Evolutionary conservation across 345 rosid genomes (phyloP).

Genomic region (Citrus glauca): DNA sequence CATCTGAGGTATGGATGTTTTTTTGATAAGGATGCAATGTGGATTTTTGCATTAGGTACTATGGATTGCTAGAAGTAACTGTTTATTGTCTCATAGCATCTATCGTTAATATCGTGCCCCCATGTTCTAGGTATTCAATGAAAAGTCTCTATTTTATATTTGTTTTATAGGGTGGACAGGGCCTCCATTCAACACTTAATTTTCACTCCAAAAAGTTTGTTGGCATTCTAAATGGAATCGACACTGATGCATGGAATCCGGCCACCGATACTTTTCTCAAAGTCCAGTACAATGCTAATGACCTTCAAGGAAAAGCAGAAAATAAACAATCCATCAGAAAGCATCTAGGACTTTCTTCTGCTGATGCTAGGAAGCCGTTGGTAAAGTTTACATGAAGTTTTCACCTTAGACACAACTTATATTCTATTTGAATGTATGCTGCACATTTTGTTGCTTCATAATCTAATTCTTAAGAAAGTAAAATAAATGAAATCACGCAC

Average conservation of each 20-base stretch:
- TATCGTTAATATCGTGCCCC: not conserved
- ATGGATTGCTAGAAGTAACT: not conserved
- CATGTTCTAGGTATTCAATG: not conserved
- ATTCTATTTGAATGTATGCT: not conserved
- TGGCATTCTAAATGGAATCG: slow-evolving; percentile 93
- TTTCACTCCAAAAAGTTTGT: slow-evolving; percentile 78
- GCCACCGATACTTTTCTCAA: slow-evolving; percentile 71
- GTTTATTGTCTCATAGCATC: not conserved
- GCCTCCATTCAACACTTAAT: slow-evolving; percentile 84
- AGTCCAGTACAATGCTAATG: slow-evolving; percentile 74
- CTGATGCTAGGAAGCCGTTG: slow-evolving; percentile 65
- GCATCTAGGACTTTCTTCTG: slow-evolving; percentile 75
- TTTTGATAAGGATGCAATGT: not conserved
- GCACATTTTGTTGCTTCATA: not conserved
- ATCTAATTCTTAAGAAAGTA: not conserved
- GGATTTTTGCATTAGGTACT: not conserved
- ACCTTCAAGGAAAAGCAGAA: slow-evolving; percentile 87
- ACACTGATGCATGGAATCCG: slow-evolving; percentile 94
- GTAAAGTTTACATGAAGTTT: slow-evolving; percentile 27
- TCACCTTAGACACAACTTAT: not conserved
- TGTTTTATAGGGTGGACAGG: slow-evolving; percentile 73
- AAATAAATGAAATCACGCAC: not conserved
- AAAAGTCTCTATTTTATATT: not conserved
- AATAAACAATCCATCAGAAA: slow-evolving; percentile 64
- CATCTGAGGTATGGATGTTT: slow-evolving; percentile 65